Evolutionary conservation across 2,329 filamentous ascomycete species (phyloP).

Genomic region (Pseudocercospora pini-densiflorae): DNA sequence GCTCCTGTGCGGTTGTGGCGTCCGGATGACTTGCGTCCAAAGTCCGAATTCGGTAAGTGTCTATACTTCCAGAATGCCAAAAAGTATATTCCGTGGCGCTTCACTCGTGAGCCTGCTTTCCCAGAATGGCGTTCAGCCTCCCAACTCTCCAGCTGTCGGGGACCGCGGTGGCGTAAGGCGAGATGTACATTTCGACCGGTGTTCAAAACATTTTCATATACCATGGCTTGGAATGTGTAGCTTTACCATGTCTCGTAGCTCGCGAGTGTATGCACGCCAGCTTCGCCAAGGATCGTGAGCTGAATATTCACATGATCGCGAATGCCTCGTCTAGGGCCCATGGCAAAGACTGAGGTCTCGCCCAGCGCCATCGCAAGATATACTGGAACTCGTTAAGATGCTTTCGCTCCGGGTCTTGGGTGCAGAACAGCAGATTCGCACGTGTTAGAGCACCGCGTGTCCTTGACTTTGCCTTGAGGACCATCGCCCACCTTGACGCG

Average conservation of each 20-base stretch:
- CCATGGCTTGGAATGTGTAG: neutral
- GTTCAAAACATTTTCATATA: neutral
- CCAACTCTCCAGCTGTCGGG: neutral
- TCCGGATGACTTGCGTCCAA: neutral
- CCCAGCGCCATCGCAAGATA: slow-evolving; percentile 50
- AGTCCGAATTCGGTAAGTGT: neutral
- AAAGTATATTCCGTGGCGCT: neutral
- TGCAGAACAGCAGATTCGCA: neutral
- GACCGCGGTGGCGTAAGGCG: neutral
- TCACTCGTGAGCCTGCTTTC: neutral
- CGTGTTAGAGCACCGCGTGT: neutral
- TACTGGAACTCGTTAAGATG: neutral
- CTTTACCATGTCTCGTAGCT: neutral
- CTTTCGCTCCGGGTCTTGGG: neutral
- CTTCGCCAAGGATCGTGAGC: neutral
- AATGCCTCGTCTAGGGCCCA: neutral
- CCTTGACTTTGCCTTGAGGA: neutral
- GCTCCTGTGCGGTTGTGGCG: neutral
- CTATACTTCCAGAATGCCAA: neutral
- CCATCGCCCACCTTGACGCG: neutral
- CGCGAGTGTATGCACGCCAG: neutral
- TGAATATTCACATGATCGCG: neutral
- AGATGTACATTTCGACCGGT: neutral
- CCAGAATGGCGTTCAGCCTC: neutral
- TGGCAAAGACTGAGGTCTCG: slow-evolving; percentile 1